Conservation (phyloP, 2,329 filamentous ascomycete genomes). For the Botrytis fragariae region DNA sequence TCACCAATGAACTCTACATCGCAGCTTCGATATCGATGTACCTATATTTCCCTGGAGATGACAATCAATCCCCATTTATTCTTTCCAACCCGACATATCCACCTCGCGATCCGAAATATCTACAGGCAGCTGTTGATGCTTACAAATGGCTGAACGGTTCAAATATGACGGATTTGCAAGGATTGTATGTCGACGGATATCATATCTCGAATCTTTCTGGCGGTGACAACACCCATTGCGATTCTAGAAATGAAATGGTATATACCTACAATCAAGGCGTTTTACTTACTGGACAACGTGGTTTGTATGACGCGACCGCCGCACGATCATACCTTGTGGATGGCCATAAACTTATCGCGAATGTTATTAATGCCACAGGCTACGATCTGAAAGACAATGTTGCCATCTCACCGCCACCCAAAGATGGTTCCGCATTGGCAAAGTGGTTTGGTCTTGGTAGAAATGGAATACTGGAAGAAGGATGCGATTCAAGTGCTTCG, state of each 20-base stretch:
- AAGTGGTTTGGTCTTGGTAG: slow-evolving; percentile 74
- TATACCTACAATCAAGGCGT: slow-evolving; percentile 98
- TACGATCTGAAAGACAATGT: slow-evolving; percentile 52
- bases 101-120: slow-evolving; percentile 57
- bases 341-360: slow-evolving; percentile 72
- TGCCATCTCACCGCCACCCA: slow-evolving; percentile 9
- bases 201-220: slow-evolving; percentile 70
- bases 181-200: slow-evolving; percentile 83
- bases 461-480: slow-evolving; percentile 77
- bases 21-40: slow-evolving; percentile 87
- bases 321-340: slow-evolving; percentile 70
- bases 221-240: slow-evolving; percentile 68
- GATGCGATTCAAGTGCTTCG: slow-evolving; percentile 69
- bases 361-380: slow-evolving; percentile 75
- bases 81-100: slow-evolving; percentile 28
- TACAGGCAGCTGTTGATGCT: slow-evolving; percentile 70
- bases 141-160: slow-evolving; percentile 78
- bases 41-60: slow-evolving; percentile 78
- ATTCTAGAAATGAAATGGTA: slow-evolving; percentile 80
- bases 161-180: slow-evolving; percentile 75
- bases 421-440: slow-evolving; percentile 21
- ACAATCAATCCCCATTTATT: slow-evolving; percentile 66
- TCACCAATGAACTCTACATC: slow-evolving; percentile 90
- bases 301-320: slow-evolving; percentile 76
- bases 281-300: slow-evolving; percentile 75